Evolutionary conservation across 2,329 filamentous ascomycete species (phyloP), one percentile per base, ranked within the genome.

Genomic region (Aspergillus aculeatinus): DNA sequence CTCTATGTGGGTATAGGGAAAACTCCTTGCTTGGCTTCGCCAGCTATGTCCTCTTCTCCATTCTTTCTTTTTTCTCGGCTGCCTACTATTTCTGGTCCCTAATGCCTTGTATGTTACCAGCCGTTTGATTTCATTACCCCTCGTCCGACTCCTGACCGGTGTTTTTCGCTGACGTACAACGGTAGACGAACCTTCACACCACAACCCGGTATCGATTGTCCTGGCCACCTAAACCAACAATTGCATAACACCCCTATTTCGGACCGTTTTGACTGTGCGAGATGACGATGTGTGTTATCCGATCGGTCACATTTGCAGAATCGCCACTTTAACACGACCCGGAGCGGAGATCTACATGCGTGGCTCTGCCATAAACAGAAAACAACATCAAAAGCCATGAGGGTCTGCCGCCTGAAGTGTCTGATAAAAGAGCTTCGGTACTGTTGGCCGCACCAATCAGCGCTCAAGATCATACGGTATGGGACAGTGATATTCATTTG

Each of bases 21-120:
- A 44, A 44, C 39, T 44, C 48, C 35, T 63, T 62, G 59, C 31
- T 58, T 19, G 60, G 60, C 14, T n/a, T 54, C 7, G 9, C 50
- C 10, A 47, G 61, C 39, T 64, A 60, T 51, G 47, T 25, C 12
- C 47, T 42, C 12, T 53, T 64, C 14, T 51, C 55, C 3, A 52
- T 60, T 7, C 7, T 62, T 14, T 59, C 33, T 5, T 62, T 60
- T 21, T 25, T 57, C 33, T 60, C 60, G 10, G 53, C 31, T 39
- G 16, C 51, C 51, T 56, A 51, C 31, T 55, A 55, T 33, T 55
- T 55, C 7, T 55, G 42, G 53, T 55, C 42, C 9, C 33, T 48
- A 31, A 55, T 55, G 25, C 53, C 53, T n/a, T 55, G 53, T 55
- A 55, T 23, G 52, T 55, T 5, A 47, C 16, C 39, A 9, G 5